phyloP scores from a whole-genome alignment of 371 early-diverging fungal species.

The Mortierella sp. region DNA sequence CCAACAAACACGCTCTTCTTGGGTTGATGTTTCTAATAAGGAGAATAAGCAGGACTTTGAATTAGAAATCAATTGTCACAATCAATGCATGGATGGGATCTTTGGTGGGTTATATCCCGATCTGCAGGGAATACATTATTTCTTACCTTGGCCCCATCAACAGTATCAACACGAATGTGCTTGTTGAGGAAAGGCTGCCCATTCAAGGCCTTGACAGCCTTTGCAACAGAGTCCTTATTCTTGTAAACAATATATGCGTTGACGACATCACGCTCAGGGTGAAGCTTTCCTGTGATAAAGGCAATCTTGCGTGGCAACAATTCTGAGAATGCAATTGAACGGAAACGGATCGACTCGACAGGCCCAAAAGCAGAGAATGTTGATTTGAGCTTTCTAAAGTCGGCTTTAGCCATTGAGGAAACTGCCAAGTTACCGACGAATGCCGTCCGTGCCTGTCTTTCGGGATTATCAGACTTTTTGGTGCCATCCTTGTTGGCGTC shows the following conservation, averaged over 20 bases:
- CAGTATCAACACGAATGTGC: slow-evolving; percentile 91
- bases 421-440: slow-evolving; percentile 89
- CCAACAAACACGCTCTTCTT: slow-evolving; percentile 94
- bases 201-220: slow-evolving; percentile 75
- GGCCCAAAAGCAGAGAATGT: slow-evolving; percentile 80
- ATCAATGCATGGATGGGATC: background rate
- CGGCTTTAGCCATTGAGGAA: slow-evolving; percentile 71
- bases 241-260: slow-evolving; percentile 92
- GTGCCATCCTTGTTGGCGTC: slow-evolving; percentile 35
- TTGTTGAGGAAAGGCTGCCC: slow-evolving; percentile 86
- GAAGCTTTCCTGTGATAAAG: slow-evolving; percentile 81
- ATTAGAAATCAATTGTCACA: background rate
- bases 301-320: slow-evolving; percentile 80
- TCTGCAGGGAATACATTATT: background rate
- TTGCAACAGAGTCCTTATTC: slow-evolving; percentile 68
- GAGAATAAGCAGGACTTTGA: background rate
- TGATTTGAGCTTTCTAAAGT: slow-evolving; percentile 70
- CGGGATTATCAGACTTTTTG: slow-evolving; percentile 63
- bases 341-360: slow-evolving; percentile 89
- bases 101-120: background rate
- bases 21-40: slow-evolving; percentile 70
- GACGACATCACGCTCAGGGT: slow-evolving; percentile 83
- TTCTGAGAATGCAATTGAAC: slow-evolving; percentile 86
- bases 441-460: slow-evolving; percentile 71
- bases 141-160: slow-evolving; percentile 63